Conservation (phyloP, 345 rosid species). For the Combretum micranthum region DNA sequence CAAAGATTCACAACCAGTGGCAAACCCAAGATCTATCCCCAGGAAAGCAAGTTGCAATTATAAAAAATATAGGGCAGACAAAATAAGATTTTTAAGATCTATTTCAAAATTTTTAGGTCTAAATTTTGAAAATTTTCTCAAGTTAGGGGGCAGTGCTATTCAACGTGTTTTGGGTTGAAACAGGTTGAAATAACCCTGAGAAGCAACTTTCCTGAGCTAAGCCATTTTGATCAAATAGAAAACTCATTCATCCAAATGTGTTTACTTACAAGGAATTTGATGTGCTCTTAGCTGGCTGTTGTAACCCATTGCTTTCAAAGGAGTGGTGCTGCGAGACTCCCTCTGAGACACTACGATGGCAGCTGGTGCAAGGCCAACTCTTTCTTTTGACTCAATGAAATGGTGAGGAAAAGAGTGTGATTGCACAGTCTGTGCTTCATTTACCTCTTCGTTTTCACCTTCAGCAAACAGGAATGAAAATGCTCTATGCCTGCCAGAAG, state of each 20-base stretch:
- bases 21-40: not conserved
- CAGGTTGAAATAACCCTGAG: too few relatives aligned
- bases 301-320: slow-evolving; percentile 50
- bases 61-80: too few relatives aligned
- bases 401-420: slow-evolving; percentile 85
- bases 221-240: not conserved
- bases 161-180: too few relatives aligned
- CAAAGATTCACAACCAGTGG: slow-evolving; percentile 1
- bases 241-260: not conserved
- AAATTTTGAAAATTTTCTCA: too few relatives aligned
- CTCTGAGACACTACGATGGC: slow-evolving; percentile 59
- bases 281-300: slow-evolving; percentile 49
- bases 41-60: not conserved
- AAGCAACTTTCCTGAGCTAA: too few relatives aligned
- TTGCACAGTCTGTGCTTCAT: slow-evolving; percentile 60
- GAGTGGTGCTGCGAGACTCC: slow-evolving; percentile 46
- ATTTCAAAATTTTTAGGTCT: too few relatives aligned
- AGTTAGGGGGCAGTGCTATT: too few relatives aligned
- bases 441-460: slow-evolving; percentile 74
- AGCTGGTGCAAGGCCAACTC: slow-evolving; percentile 79
- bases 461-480: slow-evolving; percentile 75
- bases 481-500: slow-evolving; percentile 63
- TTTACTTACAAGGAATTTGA: slow-evolving; percentile 48
- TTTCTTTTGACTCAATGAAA: slow-evolving; percentile 53
- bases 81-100: too few relatives aligned